Evolutionary conservation across 2,329 filamentous ascomycete species (phyloP), one percentile per base, ranked within the genome.

Genomic region (Fusarium oligoseptatum): DNA sequence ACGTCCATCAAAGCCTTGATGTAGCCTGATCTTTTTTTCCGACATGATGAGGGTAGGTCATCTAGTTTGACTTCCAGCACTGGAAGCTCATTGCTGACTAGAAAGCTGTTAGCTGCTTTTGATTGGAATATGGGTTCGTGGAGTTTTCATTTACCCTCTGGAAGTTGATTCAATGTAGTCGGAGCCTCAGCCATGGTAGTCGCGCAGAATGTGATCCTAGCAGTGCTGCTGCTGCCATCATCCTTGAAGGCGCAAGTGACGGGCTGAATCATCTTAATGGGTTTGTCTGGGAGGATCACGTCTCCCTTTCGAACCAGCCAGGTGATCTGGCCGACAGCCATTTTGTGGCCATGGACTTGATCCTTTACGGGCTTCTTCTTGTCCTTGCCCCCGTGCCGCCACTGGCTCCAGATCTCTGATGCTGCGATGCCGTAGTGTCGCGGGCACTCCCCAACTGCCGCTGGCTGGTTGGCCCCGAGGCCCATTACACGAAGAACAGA

Each of bases 401-500:
- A 58, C 56, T 58, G 56, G 24, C 56, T 58, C 56, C 56, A 62
- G 43, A 39, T 27, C 34, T 36, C 60, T 6, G 60, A 62, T 20
- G 39, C 60, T 34, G 60, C 39, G 24, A 62, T 50, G 41, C 60
- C 60, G 43, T 62, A 50, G 41, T 62, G 60, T 62, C 60, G 50
- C 8, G 60, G 60, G 20, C 60, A 62, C 39, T 39, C 39, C 6
- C 5, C 9, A 4, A 39, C 60, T 48, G 60, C 39, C 17, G 43
- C 11, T 50, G 27, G 60, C 29, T 22, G 39, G n/a, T 12, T 50
- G 12, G 41, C 60, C 14, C 60, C 60, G 20, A 62, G 60, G 17
- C 60, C 60, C 12, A 50, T 62, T 11, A 62, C 60, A 48, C 60
- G 41, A 37, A 62, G 60, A 62, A 62, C 41, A 50, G 41, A 62